Conservation (phyloP, 768 basidiomycete genomes). For the Mycena kentingensis region DNA sequence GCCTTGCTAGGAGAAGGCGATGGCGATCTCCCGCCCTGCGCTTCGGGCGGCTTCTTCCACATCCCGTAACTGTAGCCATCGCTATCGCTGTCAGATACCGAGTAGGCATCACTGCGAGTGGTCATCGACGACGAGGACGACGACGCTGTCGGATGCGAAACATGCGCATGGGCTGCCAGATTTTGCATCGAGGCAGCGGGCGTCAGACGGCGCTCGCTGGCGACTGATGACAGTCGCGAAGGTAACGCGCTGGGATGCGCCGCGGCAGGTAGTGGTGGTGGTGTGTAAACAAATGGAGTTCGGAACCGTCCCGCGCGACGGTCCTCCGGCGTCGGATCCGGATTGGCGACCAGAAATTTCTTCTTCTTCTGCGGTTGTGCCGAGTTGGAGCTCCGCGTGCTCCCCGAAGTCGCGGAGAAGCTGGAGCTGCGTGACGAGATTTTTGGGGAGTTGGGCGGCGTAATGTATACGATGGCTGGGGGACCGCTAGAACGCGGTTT, state of each 20-base stretch:
- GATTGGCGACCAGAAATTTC: conserved; percentile 34
- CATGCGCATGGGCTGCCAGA: conserved; percentile 3
- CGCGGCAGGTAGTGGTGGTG: conserved; percentile 32
- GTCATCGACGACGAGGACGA: conserved; percentile 6
- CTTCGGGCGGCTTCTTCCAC: conserved; percentile 37
- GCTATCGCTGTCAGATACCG: conserved; percentile 21
- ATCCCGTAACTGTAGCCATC: conserved; percentile 19
- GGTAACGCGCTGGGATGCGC: background rate
- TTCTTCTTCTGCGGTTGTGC: conserved; percentile 17
- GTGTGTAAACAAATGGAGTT: conserved; percentile 26
- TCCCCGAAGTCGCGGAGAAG: conserved; percentile 24
- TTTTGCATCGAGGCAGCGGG: conserved; percentile 14
- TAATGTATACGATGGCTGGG: conserved; percentile 39
- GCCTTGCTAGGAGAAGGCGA: conserved; percentile 7
- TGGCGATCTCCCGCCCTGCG: conserved; percentile 17
- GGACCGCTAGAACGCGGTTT: conserved; percentile 5
- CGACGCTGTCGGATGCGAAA: too few relatives aligned
- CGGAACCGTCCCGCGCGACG: background rate
- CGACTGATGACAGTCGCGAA: conserved; percentile 1
- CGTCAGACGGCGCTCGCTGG: conserved; percentile 13
- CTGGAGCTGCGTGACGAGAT: conserved; percentile 18
- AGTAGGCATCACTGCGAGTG: conserved; percentile 1
- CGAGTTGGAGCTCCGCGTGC: conserved; percentile 17
- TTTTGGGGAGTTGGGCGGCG: conserved; percentile 32
- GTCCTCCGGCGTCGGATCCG: conserved; percentile 30